Percentiles rank a stretch among this genome's conserved stretches.
Evolutionary conservation across 2,329 filamentous ascomycete genomes (phyloP).

Genomic region (Microsporum canis): DNA sequence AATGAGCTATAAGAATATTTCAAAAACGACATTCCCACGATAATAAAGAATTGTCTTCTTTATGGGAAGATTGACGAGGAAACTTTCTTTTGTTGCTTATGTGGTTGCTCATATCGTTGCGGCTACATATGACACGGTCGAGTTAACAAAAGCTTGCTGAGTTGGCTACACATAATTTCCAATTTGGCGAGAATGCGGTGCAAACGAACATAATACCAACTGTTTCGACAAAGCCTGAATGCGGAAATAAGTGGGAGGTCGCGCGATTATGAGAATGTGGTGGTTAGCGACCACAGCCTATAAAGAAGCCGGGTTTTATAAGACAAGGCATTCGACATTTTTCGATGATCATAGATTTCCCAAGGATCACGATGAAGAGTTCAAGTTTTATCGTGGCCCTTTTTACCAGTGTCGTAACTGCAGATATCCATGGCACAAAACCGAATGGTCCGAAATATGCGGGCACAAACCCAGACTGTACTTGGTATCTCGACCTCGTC

Average conservation of each 20-base stretch:
- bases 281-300: not conserved
- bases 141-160: not conserved
- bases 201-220: not conserved
- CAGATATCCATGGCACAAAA: not conserved
- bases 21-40: not conserved
- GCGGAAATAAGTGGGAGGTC: not conserved
- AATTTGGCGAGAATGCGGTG: not conserved
- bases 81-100: not conserved
- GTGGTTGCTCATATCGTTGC: not conserved
- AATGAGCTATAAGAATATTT: not conserved
- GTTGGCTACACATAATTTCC: not conserved
- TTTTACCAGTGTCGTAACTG: not conserved
- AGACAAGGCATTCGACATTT: not conserved
- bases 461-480: not conserved
- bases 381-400: not conserved
- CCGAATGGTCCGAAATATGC: not conserved
- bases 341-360: not conserved
- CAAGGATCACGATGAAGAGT: not conserved
- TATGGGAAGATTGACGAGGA: not conserved
- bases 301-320: not conserved
- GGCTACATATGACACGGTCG: not conserved
- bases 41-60: not conserved
- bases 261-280: not conserved
- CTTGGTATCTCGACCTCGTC: not conserved
- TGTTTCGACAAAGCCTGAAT: not conserved